These are phyloP conservation scores for Penicillium steckii DNA, from an alignment of 495 filamentous ascomycete species.

Conservation along the genomic window DNA sequence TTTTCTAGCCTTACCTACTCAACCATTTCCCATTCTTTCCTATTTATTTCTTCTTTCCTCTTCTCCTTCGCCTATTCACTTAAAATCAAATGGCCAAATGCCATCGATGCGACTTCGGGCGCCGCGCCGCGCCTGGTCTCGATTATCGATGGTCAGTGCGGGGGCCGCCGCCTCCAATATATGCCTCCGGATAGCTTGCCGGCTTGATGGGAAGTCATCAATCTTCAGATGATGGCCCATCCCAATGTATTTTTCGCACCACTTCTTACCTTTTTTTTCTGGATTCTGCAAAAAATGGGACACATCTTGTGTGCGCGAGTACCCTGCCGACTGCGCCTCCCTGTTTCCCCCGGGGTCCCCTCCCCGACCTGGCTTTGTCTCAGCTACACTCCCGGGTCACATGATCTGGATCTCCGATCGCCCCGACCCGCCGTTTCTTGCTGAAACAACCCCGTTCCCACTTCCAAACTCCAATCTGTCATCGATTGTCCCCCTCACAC, in stretches of 20 bases:
- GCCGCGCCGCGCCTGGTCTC: neutral
- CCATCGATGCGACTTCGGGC: constrained; percentile 2
- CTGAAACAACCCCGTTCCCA: neutral
- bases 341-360: constrained; percentile 19
- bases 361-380: constrained; percentile 16
- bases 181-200: neutral
- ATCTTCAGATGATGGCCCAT: too few relatives aligned
- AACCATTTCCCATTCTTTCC: neutral
- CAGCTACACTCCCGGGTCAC: constrained; percentile 19
- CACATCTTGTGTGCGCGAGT: neutral
- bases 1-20: neutral
- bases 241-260: neutral
- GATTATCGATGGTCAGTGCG: constrained; percentile 30
- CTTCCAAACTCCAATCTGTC: neutral
- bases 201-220: neutral
- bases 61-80: constrained; percentile 6
- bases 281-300: neutral
- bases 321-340: neutral
- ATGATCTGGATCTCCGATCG: constrained; percentile 21
- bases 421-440: constrained; percentile 8
- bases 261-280: neutral
- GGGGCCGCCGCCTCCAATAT: constrained; percentile 13
- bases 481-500: neutral
- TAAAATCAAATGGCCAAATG: neutral
- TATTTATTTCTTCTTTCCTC: constrained; percentile 5